A percentile compares a stretch with the other conserved stretches of the same genome.
phyloP scores from a whole-genome alignment of 176 grass and related monocot genomes.

The Cenchrus americanus region DNA sequence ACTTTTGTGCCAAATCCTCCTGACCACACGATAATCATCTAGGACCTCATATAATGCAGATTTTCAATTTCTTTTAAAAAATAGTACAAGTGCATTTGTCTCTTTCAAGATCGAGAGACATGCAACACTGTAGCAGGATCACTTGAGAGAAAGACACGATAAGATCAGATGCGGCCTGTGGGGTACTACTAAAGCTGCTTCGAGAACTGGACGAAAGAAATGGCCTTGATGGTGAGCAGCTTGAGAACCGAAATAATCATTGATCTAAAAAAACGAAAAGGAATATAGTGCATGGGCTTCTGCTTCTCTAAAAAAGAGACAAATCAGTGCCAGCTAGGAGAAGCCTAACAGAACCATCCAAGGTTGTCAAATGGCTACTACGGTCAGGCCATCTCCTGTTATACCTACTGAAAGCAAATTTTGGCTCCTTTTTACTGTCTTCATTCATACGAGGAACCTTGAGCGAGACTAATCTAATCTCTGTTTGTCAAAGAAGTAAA shows the following conservation, averaged over 20 bases:
- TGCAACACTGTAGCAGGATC: background rate
- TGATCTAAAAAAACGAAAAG: background rate
- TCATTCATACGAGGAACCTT: background rate
- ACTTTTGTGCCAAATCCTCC: too few relatives aligned
- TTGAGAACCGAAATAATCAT: background rate
- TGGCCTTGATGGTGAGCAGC: background rate
- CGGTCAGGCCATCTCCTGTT: background rate
- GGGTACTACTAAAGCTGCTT: too few relatives aligned
- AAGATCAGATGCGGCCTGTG: too few relatives aligned
- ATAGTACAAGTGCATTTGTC: too few relatives aligned
- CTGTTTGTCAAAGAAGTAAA: background rate
- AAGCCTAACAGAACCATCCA: background rate
- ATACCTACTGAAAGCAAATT: background rate
- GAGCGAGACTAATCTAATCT: background rate
- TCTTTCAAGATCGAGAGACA: background rate
- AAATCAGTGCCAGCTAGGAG: background rate
- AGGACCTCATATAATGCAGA: background rate
- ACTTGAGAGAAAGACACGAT: background rate
- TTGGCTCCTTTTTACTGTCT: background rate
- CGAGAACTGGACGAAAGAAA: too few relatives aligned
- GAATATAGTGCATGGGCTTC: background rate
- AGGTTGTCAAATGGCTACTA: background rate
- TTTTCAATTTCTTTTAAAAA: background rate
- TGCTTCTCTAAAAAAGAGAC: background rate
- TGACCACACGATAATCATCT: background rate